Base-by-base conservation (phyloP, 352 stramenopile species). In the Phytophthora pini region DNA sequence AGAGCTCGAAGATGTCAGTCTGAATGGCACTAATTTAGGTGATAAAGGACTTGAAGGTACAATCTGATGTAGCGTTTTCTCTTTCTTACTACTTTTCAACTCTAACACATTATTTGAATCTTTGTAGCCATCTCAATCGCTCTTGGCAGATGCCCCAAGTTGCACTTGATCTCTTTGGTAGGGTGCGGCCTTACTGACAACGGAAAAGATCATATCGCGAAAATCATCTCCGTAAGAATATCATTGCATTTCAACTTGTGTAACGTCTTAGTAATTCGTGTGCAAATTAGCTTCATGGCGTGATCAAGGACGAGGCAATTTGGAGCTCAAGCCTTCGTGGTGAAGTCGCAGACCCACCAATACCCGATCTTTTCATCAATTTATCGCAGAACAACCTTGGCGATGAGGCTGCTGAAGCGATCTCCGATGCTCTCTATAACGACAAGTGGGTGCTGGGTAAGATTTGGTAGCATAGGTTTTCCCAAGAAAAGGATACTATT, bases 361-460 rank as follows among this genome's bases (percentile, higher is more conserved):
- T 44, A 17, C 69, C 69, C 5, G 60, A 68, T 17, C 65, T 77
- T n/a, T 41, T 90, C 32, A 51, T 90, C 1, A 79, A 90, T 63
- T 53, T 90, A 11, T 83, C 70, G 4, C 56, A 72, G 4, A 90
- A 90, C 32, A 47, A 63, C 1, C 54, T 90, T 5, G 74, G 79
- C 4, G 81, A 88, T 40, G 57, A 71, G 7, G 55, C 64, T 4
- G 62, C 69, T 10, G 68, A 82, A 57, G 51, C 65, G 12, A 65
- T 89, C n/a, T 77, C 62, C 40, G 70, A 78, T 27, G 71, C 74
- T n/a, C 82, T 90, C 24, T 83, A 74, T 43, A 79, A 87, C 56
- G 79, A 90, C 65, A 90, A 89, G 54, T 90, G 82, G 82, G 24
- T 89, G 7, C 50, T 90, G 4, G 79, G 78, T 87, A 61, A 11